A percentile compares a stretch with the other conserved stretches of the same genome.
These are phyloP conservation scores for Hamamelis virginiana DNA, from an alignment of 164 flowering plant genomes.

Conservation along the genomic window DNA sequence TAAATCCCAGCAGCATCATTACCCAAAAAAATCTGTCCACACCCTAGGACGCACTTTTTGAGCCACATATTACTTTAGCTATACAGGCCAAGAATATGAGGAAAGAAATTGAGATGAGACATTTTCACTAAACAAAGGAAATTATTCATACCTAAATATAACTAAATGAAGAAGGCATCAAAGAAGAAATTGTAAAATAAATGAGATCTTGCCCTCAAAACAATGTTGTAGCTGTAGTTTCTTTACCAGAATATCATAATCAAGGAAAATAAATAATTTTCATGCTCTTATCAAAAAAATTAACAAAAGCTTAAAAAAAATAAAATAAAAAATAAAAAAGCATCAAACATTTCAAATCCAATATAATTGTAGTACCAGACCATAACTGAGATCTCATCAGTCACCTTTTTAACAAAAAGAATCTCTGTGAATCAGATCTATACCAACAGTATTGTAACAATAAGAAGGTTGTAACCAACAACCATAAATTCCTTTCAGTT, in stretches of 20 bases:
- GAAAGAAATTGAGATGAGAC: not conserved
- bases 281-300: not conserved
- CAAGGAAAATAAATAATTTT: not conserved
- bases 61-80: not conserved
- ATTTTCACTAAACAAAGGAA: not conserved
- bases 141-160: not conserved
- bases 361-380: not conserved
- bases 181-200: no score
- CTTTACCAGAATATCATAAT: not conserved
- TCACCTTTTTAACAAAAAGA: no score
- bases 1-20: not conserved
- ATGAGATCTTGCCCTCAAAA: not conserved
- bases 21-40: not conserved
- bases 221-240: no score
- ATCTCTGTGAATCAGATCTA: no score
- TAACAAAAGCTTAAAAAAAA: no score
- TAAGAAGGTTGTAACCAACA: not conserved
- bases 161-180: not conserved
- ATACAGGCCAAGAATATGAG: not conserved
- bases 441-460: not conserved
- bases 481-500: not conserved
- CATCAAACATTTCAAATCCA: not conserved
- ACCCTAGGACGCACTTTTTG: not conserved
- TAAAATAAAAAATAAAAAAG: no score
- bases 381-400: not conserved